These are phyloP conservation scores for Polyporus arcularius DNA, from an alignment of 768 basidiomycete species.

Conservation along the genomic window DNA sequence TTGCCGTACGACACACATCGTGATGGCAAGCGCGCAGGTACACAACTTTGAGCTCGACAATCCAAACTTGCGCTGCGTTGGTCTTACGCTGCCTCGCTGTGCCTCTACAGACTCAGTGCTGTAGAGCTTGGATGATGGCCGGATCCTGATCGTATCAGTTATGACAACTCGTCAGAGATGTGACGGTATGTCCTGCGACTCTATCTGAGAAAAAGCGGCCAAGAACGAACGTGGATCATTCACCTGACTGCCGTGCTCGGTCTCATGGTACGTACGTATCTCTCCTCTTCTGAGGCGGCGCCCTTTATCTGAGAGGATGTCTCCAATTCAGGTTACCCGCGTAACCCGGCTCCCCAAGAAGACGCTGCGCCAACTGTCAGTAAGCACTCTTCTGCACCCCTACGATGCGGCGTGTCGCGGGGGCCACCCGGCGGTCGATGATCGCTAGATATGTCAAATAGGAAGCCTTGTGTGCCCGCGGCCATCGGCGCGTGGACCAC, in stretches of 20 bases:
- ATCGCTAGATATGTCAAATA: too few species aligned
- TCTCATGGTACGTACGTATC: not conserved
- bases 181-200: not conserved
- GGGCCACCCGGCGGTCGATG: not conserved
- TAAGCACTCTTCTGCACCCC: not conserved
- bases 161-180: not conserved
- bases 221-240: not conserved
- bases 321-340: not conserved
- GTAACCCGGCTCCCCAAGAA: not conserved
- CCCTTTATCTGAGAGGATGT: constrained; percentile 2
- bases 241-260: constrained; percentile 7
- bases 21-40: too few species aligned
- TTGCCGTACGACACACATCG: too few species aligned
- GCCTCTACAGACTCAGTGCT: too few species aligned
- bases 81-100: too few species aligned
- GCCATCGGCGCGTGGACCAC: too few species aligned
- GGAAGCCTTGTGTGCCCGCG: too few species aligned
- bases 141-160: too few species aligned
- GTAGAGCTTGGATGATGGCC: too few species aligned
- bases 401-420: not conserved
- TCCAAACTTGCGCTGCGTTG: too few species aligned
- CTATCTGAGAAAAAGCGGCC: constrained; percentile 10
- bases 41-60: too few species aligned
- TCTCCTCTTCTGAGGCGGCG: not conserved
- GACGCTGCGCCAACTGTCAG: not conserved